These are phyloP conservation scores for Hypoxylon lenormandii DNA, from an alignment of 495 filamentous ascomycete species.

Conservation along the genomic window DNA sequence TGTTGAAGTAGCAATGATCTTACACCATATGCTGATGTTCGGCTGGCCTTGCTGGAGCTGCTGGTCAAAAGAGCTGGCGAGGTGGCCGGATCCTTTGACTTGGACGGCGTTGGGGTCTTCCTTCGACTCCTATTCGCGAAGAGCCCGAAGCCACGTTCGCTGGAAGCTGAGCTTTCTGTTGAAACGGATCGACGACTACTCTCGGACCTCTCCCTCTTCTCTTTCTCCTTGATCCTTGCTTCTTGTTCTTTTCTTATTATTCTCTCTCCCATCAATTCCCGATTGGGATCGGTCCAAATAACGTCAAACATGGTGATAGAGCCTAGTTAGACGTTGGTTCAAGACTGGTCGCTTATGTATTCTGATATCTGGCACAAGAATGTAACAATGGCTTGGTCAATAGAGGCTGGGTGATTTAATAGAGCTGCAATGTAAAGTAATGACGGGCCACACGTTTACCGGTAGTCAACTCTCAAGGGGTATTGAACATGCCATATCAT, in stretches of 20 bases:
- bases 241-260: conserved; percentile 56
- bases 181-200: conserved; percentile 51
- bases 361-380: background rate
- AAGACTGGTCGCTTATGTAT: background rate
- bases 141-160: conserved; percentile 51
- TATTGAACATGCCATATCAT: conserved; percentile 27
- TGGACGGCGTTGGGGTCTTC: conserved; percentile 39
- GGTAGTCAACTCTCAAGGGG: conserved; percentile 17
- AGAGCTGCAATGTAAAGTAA: conserved; percentile 16
- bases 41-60: conserved; percentile 10
- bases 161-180: conserved; percentile 53
- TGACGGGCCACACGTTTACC: conserved; percentile 4
- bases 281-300: conserved; percentile 61
- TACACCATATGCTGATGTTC: conserved; percentile 40
- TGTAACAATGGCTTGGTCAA: conserved; percentile 7
- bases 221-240: conserved; percentile 47
- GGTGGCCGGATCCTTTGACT: conserved; percentile 15
- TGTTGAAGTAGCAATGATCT: conserved; percentile 36
- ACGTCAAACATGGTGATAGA: conserved; percentile 63
- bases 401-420: background rate
- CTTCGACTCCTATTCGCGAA: conserved; percentile 49
- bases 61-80: background rate
- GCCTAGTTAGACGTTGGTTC: background rate
- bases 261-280: conserved; percentile 61
- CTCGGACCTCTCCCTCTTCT: conserved; percentile 48